Evolutionary conservation across 1,284 basidiomycete genomes (phyloP).

Genomic region (Cryptococcus sp.): DNA sequence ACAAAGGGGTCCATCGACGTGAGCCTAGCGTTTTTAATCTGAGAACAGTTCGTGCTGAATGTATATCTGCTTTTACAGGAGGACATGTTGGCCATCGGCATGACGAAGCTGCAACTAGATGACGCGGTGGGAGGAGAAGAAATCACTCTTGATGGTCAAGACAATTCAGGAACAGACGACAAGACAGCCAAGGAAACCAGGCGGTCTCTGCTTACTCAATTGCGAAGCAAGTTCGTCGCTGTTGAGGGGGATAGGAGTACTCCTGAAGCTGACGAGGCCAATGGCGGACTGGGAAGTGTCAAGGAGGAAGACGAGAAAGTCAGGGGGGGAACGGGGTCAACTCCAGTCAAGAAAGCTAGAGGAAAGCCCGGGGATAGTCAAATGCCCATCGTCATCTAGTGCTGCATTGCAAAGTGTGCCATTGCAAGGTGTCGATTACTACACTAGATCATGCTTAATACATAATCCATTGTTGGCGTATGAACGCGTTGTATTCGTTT

Average conservation of each 20-base stretch:
- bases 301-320: conserved; percentile 14
- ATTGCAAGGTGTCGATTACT: too few species aligned
- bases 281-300: conserved; percentile 9
- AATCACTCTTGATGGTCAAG: conserved; percentile 27
- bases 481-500: background rate
- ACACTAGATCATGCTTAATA: too few species aligned
- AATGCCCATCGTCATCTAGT: background rate
- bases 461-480: background rate
- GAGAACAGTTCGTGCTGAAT: background rate
- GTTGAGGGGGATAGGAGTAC: conserved; percentile 26
- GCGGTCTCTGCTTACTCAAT: conserved; percentile 73
- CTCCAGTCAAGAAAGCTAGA: conserved; percentile 26
- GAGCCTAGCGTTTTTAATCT: conserved; percentile 8
- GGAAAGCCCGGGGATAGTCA: conserved; percentile 9
- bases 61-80: conserved; percentile 57
- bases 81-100: conserved; percentile 85
- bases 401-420: too few species aligned
- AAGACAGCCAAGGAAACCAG: conserved; percentile 66
- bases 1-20: conserved; percentile 85
- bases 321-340: conserved; percentile 9
- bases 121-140: conserved; percentile 80
- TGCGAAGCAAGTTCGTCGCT: conserved; percentile 68
- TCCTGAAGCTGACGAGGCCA: background rate
- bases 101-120: conserved; percentile 87
- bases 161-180: conserved; percentile 60